These are phyloP conservation scores for Rhizopogon rudus DNA, from an alignment of 768 basidiomycete species.

Conservation along the genomic window DNA sequence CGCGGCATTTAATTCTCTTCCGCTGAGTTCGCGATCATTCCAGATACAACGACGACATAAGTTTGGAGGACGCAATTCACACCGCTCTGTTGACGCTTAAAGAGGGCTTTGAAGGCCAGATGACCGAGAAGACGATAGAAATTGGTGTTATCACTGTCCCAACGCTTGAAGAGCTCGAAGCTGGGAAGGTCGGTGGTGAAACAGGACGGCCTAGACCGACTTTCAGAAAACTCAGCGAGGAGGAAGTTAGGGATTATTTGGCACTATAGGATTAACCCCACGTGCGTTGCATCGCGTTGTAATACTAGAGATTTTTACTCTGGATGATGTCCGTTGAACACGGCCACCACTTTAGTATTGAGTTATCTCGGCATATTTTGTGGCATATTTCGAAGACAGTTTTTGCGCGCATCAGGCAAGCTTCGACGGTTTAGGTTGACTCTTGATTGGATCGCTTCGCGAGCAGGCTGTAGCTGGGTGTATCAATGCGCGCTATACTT, in stretches of 20 bases:
- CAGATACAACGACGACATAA: conserved; percentile 99
- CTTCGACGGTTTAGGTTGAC: not conserved
- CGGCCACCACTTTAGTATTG: not conserved
- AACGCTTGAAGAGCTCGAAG: conserved; percentile 50
- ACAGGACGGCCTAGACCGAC: conserved; percentile 76
- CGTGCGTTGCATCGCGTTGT: conserved; percentile 20
- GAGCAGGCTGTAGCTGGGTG: not conserved
- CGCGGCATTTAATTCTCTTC: conserved; percentile 16
- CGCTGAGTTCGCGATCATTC: conserved; percentile 15
- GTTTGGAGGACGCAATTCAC: conserved; percentile 97
- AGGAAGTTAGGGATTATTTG: conserved; percentile 95
- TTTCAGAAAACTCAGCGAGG: conserved; percentile 93
- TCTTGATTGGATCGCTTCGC: not conserved
- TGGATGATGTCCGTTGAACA: not conserved
- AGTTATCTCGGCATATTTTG: not conserved
- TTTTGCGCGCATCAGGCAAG: not conserved
- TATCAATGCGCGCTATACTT: not conserved
- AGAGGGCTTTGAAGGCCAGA: conserved; percentile 99
- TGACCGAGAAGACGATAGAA: conserved; percentile 99
- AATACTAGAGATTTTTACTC: conserved; percentile 2
- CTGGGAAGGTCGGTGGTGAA: conserved; percentile 62
- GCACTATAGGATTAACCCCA: conserved; percentile 52
- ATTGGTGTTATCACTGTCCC: conserved; percentile 95
- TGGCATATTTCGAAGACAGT: not conserved
- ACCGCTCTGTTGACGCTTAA: conserved; percentile 96